Percentiles rank a stretch among this genome's conserved stretches.
phyloP scores from a whole-genome alignment of 768 basidiomycete species.

The Auriculariales sp. region DNA sequence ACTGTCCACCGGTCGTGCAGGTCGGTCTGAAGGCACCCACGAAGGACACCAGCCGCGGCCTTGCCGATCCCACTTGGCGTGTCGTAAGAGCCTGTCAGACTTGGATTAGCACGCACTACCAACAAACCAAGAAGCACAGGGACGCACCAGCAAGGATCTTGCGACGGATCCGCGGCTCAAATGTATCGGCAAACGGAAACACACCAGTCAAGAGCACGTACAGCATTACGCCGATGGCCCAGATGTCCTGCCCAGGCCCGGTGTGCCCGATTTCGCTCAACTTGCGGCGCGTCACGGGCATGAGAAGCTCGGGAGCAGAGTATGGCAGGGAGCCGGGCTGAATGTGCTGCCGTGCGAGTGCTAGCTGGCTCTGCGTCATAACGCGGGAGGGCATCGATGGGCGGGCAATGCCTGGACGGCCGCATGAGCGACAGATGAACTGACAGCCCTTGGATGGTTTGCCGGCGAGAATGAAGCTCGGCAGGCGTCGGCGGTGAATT shows the following conservation, averaged over 20 bases:
- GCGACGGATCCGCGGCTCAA: slow-evolving; percentile 82
- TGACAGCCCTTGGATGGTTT: slow-evolving; percentile 13
- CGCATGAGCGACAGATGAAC: slow-evolving; percentile 23
- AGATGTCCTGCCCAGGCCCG: slow-evolving; percentile 76
- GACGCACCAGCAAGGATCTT: slow-evolving; percentile 72
- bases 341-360: slow-evolving; percentile 24
- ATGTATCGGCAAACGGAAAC: slow-evolving; percentile 81
- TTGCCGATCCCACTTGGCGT: slow-evolving; percentile 41
- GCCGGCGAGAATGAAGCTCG: slow-evolving; percentile 10
- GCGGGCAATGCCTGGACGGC: slow-evolving; percentile 20
- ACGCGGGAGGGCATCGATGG: slow-evolving; percentile 5
- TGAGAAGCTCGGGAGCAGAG: slow-evolving; percentile 75
- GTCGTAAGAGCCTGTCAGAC: slow-evolving; percentile 41
- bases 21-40: slow-evolving; percentile 64
- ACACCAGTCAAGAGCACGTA: slow-evolving; percentile 71
- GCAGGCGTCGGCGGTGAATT: slow-evolving; percentile 3
- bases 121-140: slow-evolving; percentile 7
- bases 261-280: slow-evolving; percentile 14
- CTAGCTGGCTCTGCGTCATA: slow-evolving; percentile 15
- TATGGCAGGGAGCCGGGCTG: slow-evolving; percentile 84
- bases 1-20: slow-evolving; percentile 63
- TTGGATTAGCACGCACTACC: slow-evolving; percentile 7
- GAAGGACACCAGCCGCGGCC: slow-evolving; percentile 52
- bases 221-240: slow-evolving; percentile 87
- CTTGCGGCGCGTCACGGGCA: slow-evolving; percentile 30